Base-by-base conservation (phyloP, 805 yeast genomes). In the Candida koratica region DNA sequence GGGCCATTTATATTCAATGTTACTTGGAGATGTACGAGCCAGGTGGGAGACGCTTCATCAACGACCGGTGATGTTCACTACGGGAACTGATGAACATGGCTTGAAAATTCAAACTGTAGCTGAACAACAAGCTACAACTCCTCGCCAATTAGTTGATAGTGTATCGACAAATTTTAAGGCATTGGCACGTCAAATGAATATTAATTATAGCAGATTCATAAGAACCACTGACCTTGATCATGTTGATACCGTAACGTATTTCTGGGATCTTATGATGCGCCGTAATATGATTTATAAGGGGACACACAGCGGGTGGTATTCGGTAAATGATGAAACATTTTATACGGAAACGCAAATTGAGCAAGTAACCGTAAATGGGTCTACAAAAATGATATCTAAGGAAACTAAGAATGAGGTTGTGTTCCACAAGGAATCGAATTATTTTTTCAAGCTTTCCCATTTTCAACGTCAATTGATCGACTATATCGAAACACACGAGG, bases 31-130 rank as follows among this genome's bases (percentile, higher is more conserved):
- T 59, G 81, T 81, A 1, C 67, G 81, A 34, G 74, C 71, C 42
- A 67, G 96, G 45, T 90, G 95, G 95, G 74, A 73, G 24, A 55
- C 47, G 38, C 60, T 71, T 2, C 53, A 61, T 4, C 6, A 11
- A n/a, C 20, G 14, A 6, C 58, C 75, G 0, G 35, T 25, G 13
- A 73, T 63, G 41, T 73, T 89, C 51, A 75, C 85, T 5, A 93
- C 97, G 0, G 98, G 98, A 0, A 89, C 97, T 0, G 98, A 93
- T 56, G 98, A 93, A 58, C 98, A 93, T 56, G 98, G 98, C 0
- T 61, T 88, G 37, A 93, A 93, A 64, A 90, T 90, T 19, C 95
- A 86, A 49, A 68, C 75, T n/a, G 97, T 94, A 0, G 95, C 96
- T 0, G 67, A 65, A 39, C 70, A 67, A 9, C 51, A 52, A 5